phyloP scores from a whole-genome alignment of 805 yeast species.

The Grigorovia humatica region DNA sequence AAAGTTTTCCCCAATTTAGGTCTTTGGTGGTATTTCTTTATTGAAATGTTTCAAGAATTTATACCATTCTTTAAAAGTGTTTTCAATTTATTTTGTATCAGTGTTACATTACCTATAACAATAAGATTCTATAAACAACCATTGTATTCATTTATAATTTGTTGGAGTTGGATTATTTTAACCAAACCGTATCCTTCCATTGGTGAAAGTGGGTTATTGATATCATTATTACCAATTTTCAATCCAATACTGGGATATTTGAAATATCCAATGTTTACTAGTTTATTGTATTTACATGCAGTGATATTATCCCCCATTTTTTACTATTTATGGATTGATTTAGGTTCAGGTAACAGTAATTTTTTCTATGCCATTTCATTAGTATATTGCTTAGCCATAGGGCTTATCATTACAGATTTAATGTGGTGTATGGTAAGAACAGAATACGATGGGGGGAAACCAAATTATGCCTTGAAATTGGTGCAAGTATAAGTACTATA shows the following conservation, averaged over 20 bases:
- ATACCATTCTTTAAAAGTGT: slow-evolving; percentile 72
- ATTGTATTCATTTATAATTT: slow-evolving; percentile 41
- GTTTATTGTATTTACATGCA: slow-evolving; percentile 44
- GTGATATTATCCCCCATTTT: slow-evolving; percentile 75
- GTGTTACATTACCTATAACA: slow-evolving; percentile 66
- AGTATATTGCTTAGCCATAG: slow-evolving; percentile 63
- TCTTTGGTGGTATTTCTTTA: slow-evolving; percentile 97
- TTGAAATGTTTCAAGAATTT: slow-evolving; percentile 89
- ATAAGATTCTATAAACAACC: slow-evolving; percentile 53
- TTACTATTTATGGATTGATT: slow-evolving; percentile 86
- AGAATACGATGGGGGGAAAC: slow-evolving; percentile 48
- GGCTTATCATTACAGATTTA: slow-evolving; percentile 60
- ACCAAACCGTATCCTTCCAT: slow-evolving; percentile 81
- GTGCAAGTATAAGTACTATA: slow-evolving; percentile 34
- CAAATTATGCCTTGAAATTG: slow-evolving; percentile 31
- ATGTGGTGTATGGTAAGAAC: slow-evolving; percentile 67
- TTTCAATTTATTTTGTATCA: slow-evolving; percentile 63
- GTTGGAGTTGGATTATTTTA: slow-evolving; percentile 46
- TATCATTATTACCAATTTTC: slow-evolving; percentile 39
- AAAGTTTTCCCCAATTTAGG: slow-evolving; percentile 87
- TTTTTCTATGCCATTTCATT: slow-evolving; percentile 92
- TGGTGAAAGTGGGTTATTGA: slow-evolving; percentile 58
- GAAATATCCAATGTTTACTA: slow-evolving; percentile 39
- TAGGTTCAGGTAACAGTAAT: slow-evolving; percentile 92
- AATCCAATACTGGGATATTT: slow-evolving; percentile 38